phyloP scores from a whole-genome alignment of 2,329 filamentous ascomycete species.

The Colletotrichum sp. region DNA sequence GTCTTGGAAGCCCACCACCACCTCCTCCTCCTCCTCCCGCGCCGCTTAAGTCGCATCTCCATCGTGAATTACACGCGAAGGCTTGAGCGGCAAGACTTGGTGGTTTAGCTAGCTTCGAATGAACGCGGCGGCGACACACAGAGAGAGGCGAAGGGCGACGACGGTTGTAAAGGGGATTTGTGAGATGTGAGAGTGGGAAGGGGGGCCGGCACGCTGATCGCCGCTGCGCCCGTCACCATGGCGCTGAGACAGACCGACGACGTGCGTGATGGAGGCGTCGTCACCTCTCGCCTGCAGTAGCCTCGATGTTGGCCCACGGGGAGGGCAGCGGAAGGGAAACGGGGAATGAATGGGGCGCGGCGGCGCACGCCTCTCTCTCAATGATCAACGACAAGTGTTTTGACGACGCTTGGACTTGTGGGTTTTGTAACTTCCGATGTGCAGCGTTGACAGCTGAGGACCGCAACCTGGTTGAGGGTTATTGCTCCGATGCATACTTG shows the following conservation, averaged over 20 bases:
- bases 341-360: background rate
- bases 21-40: background rate
- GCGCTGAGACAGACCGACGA: conserved; percentile 2
- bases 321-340: background rate
- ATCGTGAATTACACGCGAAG: background rate
- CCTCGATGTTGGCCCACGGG: background rate
- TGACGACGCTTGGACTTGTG: background rate
- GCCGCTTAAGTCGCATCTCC: background rate
- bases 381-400: background rate
- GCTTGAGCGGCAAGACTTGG: background rate
- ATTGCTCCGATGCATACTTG: background rate
- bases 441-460: background rate
- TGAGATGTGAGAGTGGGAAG: background rate
- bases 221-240: conserved; percentile 1
- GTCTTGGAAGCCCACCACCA: background rate
- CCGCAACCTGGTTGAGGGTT: background rate
- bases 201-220: background rate
- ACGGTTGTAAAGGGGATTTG: background rate
- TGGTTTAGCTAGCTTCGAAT: background rate
- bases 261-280: background rate
- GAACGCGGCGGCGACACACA: background rate
- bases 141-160: background rate
- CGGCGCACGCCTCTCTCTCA: background rate
- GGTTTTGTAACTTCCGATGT: background rate
- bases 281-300: background rate